phyloP scores from a whole-genome alignment of 441 rosid genomes.

The Heliophila coronopifolia region DNA sequence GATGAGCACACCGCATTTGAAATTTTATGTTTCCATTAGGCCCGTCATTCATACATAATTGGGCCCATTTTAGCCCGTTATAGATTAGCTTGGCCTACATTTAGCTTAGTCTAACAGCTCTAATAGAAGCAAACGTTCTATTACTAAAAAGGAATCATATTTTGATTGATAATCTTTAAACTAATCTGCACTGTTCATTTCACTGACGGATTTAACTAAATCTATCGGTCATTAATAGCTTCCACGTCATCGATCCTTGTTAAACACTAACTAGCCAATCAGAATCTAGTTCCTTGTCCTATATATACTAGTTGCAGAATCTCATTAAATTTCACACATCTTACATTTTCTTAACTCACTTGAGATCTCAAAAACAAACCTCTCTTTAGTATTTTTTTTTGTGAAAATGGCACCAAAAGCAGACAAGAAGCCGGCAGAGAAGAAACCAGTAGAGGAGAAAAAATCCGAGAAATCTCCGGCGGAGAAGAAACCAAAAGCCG shows the following conservation, averaged over 20 bases:
- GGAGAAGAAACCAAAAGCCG: conserved; percentile 49
- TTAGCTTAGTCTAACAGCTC: too few relatives aligned
- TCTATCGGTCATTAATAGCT: background rate
- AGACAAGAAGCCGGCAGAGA: conserved; percentile 33
- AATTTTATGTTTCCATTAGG: background rate
- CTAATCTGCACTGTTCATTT: background rate
- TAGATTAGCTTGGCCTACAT: too few relatives aligned
- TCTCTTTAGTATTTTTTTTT: too few relatives aligned
- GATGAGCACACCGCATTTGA: too few relatives aligned
- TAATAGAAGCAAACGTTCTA: background rate
- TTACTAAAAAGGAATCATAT: too few relatives aligned
- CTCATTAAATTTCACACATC: too few relatives aligned
- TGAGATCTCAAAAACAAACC: too few relatives aligned
- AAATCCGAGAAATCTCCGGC: conserved; percentile 41
- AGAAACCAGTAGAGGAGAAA: conserved; percentile 41
- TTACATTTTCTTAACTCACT: too few relatives aligned
- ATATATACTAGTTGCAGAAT: conserved; percentile 29
- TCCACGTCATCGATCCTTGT: conserved; percentile 33
- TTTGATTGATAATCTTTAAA: background rate
- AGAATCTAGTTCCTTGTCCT: background rate
- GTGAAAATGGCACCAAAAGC: conserved; percentile 16
- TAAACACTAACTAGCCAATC: conserved; percentile 16
- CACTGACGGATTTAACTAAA: background rate
- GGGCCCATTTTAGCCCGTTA: background rate
- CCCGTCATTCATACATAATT: background rate